Conservation (phyloP, 345 rosid genomes). For the Ailanthus altissimus region DNA sequence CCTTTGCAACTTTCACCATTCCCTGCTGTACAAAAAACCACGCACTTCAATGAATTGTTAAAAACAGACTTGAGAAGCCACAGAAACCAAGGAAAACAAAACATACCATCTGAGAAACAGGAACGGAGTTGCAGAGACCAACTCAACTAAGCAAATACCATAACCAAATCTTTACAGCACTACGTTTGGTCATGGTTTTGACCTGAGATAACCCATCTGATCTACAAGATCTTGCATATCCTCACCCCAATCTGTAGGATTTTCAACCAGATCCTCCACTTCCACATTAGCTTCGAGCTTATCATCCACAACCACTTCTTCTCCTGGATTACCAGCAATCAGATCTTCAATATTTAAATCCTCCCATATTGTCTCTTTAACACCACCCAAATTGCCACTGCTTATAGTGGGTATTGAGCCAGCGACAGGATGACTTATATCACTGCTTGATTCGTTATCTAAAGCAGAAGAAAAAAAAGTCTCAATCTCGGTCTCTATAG, state of each 20-base stretch:
- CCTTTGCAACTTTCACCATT: conserved; percentile 37
- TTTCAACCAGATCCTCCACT: conserved; percentile 53
- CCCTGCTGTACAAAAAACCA: conserved; percentile 35
- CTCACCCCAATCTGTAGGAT: conserved; percentile 55
- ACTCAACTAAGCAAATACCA: conserved; percentile 16
- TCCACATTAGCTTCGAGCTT: conserved; percentile 43
- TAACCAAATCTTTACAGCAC: conserved; percentile 10
- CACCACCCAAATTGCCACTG: conserved; percentile 30
- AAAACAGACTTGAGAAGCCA: background rate
- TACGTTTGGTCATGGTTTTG: conserved; percentile 40
- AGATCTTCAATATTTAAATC: conserved; percentile 47
- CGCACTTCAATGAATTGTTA: conserved; percentile 11
- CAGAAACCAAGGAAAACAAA: background rate
- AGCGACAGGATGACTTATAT: conserved; percentile 17
- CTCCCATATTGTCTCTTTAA: conserved; percentile 46
- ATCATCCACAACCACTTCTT: conserved; percentile 31
- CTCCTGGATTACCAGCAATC: conserved; percentile 35
- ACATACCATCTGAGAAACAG: conserved; percentile 32
- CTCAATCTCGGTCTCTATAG: conserved; percentile 48
- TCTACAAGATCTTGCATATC: conserved; percentile 63
- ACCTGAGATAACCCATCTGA: conserved; percentile 64
- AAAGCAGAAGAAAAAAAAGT: conserved; percentile 44
- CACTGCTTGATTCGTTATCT: conserved; percentile 52
- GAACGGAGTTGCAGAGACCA: conserved; percentile 41
- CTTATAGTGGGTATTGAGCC: conserved; percentile 19